Conservation (phyloP, 768 basidiomycete species). For the Kwoniella bestiolae region DNA sequence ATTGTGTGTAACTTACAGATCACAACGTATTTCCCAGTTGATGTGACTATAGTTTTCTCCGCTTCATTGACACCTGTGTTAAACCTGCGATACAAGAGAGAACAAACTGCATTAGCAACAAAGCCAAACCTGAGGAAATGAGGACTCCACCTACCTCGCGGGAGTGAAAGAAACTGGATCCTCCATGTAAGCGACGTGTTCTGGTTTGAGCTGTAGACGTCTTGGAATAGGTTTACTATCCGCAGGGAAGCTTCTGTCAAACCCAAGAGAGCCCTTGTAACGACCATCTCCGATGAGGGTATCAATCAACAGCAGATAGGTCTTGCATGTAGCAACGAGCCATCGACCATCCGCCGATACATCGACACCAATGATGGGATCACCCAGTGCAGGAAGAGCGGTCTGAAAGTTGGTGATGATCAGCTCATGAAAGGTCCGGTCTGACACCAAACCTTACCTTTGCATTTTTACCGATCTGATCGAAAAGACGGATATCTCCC, state of each 20-base stretch:
- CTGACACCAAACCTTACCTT: conserved; percentile 61
- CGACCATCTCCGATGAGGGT: conserved; percentile 89
- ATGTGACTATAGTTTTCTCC: conserved; percentile 95
- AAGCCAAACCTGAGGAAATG: conserved; percentile 15
- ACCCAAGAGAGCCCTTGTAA: conserved; percentile 80
- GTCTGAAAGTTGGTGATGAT: conserved; percentile 61
- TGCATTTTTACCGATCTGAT: conserved; percentile 95
- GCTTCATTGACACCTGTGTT: conserved; percentile 84
- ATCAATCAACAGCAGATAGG: conserved; percentile 90
- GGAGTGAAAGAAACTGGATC: conserved; percentile 84
- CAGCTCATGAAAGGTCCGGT: too few species aligned
- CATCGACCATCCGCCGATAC: conserved; percentile 91
- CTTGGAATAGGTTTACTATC: conserved; percentile 88
- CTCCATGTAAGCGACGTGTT: conserved; percentile 95
- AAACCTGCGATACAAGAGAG: conserved; percentile 65
- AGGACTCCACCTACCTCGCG: conserved; percentile 69
- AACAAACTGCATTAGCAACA: background rate
- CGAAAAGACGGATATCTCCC: conserved; percentile 93
- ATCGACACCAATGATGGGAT: conserved; percentile 93
- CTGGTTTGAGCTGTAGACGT: conserved; percentile 80
- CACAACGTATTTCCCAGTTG: conserved; percentile 86
- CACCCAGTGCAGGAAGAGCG: conserved; percentile 89
- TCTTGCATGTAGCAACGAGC: conserved; percentile 93
- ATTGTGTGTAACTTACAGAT: conserved; percentile 65
- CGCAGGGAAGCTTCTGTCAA: conserved; percentile 94